Base-by-base conservation (phyloP, 176 grass and related monocot species). In the Zoysia pacifica region DNA sequence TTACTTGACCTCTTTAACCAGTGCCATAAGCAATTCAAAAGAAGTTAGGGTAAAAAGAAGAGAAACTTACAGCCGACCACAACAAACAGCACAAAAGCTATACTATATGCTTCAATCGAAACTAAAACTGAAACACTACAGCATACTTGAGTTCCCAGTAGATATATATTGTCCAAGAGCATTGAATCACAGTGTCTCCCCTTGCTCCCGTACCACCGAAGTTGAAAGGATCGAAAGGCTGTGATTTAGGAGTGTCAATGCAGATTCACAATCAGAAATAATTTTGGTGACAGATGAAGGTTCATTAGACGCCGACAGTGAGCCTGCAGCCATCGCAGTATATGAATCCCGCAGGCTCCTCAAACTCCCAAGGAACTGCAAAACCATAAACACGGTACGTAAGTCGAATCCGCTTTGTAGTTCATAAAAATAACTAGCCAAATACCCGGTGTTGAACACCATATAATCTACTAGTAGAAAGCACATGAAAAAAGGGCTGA, bases 211-310 rank as follows among this genome's bases (percentile, higher is more conserved):
- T 61, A 92, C 88, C 42, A 99, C 90, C 0, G 96, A 99, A 86
- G 92, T 99, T 4, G 96, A 99, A 56, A 99, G 96, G 86, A 99
- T 93, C 6, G 92, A 54, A 72, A 99, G 96, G 41, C 96, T 99
- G 58, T 87, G 84, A 63, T 95, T 99, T 54, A 99, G 90, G 81
- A 99, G 95, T 48, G 96, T 95, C 39, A 99, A 76, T 11, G 96
- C 88, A 28, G 96, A 93, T 91, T 99, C 96, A 42, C 96, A 99
- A 36, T 99, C 96, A 53, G 93, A 87, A 65, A 99, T 93, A 61
- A 95, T 91, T 82, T 99, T 99, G 4, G 90, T 79, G 74, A 94
- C 88, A 0, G 92, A 99, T 4, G 92, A 95, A 78, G 92, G 92
- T 45, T 95, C 90, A 7, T 91, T 93, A 16, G 84, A 92, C 11